Evolutionary conservation across 2,329 filamentous ascomycete genomes (phyloP).

Genomic region (Penicillium sp.): DNA sequence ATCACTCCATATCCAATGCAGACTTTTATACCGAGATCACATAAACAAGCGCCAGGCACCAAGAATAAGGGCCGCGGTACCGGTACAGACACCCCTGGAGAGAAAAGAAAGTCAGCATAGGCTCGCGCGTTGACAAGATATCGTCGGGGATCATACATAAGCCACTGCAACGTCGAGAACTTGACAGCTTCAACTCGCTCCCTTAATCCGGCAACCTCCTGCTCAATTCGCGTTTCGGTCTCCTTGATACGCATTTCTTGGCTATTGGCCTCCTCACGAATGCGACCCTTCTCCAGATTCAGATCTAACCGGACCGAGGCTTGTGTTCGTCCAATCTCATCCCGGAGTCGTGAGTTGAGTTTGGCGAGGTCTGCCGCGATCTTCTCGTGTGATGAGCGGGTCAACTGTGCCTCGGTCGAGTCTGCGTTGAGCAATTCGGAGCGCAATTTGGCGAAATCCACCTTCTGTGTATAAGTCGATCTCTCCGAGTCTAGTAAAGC

Average conservation of each 20-base stretch:
- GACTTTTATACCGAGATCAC: constrained; percentile 30
- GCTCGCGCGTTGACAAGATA: background rate
- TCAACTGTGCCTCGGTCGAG: constrained; percentile 80
- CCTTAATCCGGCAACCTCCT: constrained; percentile 80
- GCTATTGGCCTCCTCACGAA: constrained; percentile 87
- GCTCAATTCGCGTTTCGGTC: constrained; percentile 96
- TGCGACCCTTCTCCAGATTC: constrained; percentile 92
- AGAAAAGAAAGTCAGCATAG: constrained; percentile 22
- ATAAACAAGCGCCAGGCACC: constrained; percentile 61
- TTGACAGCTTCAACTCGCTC: constrained; percentile 96
- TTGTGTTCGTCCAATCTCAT: constrained; percentile 90
- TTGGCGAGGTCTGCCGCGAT: constrained; percentile 92
- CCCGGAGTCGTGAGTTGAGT: constrained; percentile 74
- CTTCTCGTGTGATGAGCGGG: constrained; percentile 79
- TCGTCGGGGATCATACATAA: constrained; percentile 62
- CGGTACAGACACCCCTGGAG: constrained; percentile 54
- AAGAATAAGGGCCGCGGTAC: constrained; percentile 57
- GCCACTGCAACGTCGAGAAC: constrained; percentile 94
- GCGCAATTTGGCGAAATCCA: constrained; percentile 94
- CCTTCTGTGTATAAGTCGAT: constrained; percentile 67
- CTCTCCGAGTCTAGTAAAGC: constrained; percentile 38
- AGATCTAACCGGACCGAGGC: constrained; percentile 84
- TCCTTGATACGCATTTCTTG: constrained; percentile 98
- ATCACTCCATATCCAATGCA: constrained; percentile 19
- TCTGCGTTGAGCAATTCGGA: constrained; percentile 88